phyloP scores from a whole-genome alignment of 2,329 filamentous ascomycete genomes.

The Cryphonectria carpinicola region DNA sequence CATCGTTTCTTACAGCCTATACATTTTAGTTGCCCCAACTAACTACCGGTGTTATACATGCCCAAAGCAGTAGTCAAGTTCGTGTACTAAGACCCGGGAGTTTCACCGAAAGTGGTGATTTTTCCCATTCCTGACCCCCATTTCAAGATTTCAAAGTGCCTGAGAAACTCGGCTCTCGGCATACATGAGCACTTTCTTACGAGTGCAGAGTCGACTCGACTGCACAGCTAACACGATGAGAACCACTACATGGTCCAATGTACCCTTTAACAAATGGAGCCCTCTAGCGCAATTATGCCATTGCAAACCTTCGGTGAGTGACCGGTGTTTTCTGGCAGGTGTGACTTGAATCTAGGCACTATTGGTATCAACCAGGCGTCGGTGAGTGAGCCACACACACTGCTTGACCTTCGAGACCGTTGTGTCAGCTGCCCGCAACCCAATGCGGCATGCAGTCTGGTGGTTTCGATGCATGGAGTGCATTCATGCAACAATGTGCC shows the following conservation, averaged over 20 bases:
- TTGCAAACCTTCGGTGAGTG: background rate
- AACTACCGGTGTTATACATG: background rate
- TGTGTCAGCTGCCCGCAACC: background rate
- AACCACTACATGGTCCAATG: background rate
- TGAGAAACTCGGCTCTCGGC: background rate
- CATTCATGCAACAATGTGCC: background rate
- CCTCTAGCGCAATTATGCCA: background rate
- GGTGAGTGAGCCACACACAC: background rate
- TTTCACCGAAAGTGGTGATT: background rate
- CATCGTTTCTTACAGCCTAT: background rate
- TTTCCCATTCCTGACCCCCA: background rate
- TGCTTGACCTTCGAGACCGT: background rate
- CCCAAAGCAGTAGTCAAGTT: background rate
- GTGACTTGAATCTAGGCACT: background rate
- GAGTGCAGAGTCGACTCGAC: background rate
- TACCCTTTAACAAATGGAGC: background rate
- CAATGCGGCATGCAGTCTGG: background rate
- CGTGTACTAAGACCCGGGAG: background rate
- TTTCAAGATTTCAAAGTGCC: background rate
- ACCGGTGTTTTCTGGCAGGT: background rate
- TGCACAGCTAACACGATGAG: background rate
- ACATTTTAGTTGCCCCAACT: background rate
- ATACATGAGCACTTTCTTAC: background rate
- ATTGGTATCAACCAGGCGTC: background rate
- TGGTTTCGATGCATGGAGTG: background rate